Evolutionary conservation across 1,139 yeast species (phyloP).

Genomic region (Saccharomyces pastorianus): DNA sequence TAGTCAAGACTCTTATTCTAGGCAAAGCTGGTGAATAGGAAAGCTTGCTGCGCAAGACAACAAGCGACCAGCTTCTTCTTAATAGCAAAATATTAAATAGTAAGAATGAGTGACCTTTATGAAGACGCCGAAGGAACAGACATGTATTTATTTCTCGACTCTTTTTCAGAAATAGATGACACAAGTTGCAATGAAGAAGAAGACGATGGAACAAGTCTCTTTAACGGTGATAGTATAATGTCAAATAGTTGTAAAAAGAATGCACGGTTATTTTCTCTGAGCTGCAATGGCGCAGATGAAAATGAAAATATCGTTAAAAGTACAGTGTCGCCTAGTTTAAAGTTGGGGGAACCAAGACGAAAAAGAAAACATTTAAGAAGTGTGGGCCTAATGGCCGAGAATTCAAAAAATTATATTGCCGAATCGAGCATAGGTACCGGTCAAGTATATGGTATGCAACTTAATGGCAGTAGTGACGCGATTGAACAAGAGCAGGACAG

Average conservation of each 20-base stretch:
- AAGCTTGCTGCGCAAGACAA: no score
- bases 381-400: neutral
- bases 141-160: neutral
- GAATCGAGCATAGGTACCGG: neutral
- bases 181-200: neutral
- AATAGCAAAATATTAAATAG: no score
- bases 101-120: neutral
- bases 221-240: neutral
- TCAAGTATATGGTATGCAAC: neutral
- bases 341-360: neutral
- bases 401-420: neutral
- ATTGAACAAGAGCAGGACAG: neutral
- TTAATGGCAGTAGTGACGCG: neutral
- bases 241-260: neutral
- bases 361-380: neutral
- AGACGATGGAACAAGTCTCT: neutral
- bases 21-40: no score
- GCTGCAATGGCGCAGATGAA: neutral
- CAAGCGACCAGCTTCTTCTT: no score
- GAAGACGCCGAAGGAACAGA: neutral
- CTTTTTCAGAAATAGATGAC: neutral
- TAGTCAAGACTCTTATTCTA: neutral
- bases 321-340: neutral
- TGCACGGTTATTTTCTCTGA: neutral
- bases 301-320: neutral